These are phyloP conservation scores for Aphanomyces stellatus DNA, from an alignment of 352 stramenopile species.

Conservation along the genomic window DNA sequence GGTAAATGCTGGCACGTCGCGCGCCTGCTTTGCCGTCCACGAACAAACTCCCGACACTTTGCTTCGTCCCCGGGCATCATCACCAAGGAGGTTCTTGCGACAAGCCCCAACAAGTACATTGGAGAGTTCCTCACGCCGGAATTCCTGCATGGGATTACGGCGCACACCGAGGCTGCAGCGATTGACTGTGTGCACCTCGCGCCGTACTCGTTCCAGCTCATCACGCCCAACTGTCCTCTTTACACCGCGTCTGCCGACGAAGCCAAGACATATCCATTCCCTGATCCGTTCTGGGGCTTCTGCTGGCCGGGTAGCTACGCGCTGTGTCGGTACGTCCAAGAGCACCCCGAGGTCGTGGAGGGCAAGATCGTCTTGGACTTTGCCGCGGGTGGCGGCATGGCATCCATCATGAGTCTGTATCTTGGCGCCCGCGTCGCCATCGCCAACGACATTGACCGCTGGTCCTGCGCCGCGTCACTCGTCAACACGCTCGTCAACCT, in stretches of 20 bases:
- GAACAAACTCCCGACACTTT: no score
- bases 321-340: constrained; percentile 10
- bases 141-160: background rate
- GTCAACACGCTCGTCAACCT: constrained; percentile 3
- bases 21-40: no score
- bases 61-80: no score
- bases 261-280: constrained; percentile 12
- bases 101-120: background rate
- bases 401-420: constrained; percentile 4
- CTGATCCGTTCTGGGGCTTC: constrained; percentile 19
- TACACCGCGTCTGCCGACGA: constrained; percentile 12
- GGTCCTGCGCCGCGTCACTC: background rate
- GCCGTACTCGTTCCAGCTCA: background rate
- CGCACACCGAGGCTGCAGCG: background rate
- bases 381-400: constrained; percentile 14
- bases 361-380: constrained; percentile 9
- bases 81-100: background rate
- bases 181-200: constrained; percentile 6
- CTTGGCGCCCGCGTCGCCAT: background rate
- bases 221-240: constrained; percentile 12
- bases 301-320: constrained; percentile 20
- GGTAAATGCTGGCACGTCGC: background rate
- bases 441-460: constrained; percentile 17
- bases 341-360: background rate
- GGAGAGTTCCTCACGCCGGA: background rate